phyloP scores from a whole-genome alignment of 2,329 filamentous ascomycete genomes.

The Xylariaceae sp. region DNA sequence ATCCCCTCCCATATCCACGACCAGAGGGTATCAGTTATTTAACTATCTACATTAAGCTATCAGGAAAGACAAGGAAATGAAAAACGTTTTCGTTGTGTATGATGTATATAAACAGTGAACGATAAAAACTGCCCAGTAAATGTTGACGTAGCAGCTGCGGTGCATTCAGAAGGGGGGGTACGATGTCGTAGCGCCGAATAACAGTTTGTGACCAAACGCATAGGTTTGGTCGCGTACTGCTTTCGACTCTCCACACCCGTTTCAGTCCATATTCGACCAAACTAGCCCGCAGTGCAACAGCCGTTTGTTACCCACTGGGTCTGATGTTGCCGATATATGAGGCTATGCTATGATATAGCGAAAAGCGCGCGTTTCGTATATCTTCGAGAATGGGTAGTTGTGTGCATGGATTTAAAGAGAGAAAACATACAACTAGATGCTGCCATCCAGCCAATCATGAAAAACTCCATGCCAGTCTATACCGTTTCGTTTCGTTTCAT shows the following conservation, averaged over 20 bases:
- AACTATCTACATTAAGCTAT: conserved; percentile 44
- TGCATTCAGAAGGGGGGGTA: too few relatives aligned
- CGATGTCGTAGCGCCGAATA: background rate
- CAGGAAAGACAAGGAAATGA: conserved; percentile 21
- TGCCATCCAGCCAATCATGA: conserved; percentile 22
- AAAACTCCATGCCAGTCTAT: conserved; percentile 37
- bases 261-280: background rate
- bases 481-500: conserved; percentile 34
- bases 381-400: conserved; percentile 1
- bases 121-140: conserved; percentile 21
- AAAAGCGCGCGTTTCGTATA: background rate
- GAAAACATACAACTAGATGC: conserved; percentile 20
- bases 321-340: background rate
- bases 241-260: too few relatives aligned
- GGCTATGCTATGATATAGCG: background rate
- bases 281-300: background rate
- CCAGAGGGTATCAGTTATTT: conserved; percentile 41
- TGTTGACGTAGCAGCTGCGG: background rate
- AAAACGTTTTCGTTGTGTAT: conserved; percentile 20
- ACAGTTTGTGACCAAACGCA: too few relatives aligned
- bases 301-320: background rate
- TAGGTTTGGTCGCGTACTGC: too few relatives aligned
- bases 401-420: conserved; percentile 22
- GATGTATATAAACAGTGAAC: conserved; percentile 35
- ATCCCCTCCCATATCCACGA: conserved; percentile 27